phyloP scores from a whole-genome alignment of 2,329 filamentous ascomycete species.

The Kalaharituber pfeilii region DNA sequence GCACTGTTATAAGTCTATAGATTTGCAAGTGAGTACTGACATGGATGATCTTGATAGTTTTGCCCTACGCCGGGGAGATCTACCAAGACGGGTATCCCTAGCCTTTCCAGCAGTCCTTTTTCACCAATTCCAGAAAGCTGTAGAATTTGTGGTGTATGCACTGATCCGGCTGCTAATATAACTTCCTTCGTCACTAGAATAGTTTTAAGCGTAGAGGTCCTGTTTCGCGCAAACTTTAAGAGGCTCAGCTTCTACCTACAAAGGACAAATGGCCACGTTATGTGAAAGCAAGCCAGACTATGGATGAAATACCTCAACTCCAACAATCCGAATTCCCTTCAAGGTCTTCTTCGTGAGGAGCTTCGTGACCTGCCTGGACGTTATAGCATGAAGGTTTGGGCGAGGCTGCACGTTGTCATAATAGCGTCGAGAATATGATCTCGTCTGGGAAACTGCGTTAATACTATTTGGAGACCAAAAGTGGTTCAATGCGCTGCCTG shows the following conservation, averaged over 20 bases:
- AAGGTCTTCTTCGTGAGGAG: constrained; percentile 18
- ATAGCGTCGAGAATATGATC: constrained; percentile 25
- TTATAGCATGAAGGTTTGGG: constrained; percentile 27
- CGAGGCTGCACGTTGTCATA: constrained; percentile 25
- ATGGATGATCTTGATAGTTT: constrained; percentile 31
- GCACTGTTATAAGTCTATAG: no score
- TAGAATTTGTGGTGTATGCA: constrained; percentile 32
- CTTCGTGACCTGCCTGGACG: constrained; percentile 26
- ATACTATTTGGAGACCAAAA: constrained; percentile 26
- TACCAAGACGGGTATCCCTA: constrained; percentile 29
- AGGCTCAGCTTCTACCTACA: no score
- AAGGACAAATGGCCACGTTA: background rate
- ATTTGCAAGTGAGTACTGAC: background rate
- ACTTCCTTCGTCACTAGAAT: constrained; percentile 28
- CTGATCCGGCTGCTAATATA: constrained; percentile 29
- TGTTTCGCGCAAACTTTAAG: constrained; percentile 7
- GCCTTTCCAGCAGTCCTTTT: constrained; percentile 25
- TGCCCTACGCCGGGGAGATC: constrained; percentile 35
- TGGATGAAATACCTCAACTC: background rate
- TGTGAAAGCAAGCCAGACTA: background rate
- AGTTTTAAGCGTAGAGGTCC: constrained; percentile 10
- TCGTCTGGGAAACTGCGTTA: constrained; percentile 22
- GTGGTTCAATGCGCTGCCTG: constrained; percentile 17
- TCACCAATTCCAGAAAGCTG: constrained; percentile 36
- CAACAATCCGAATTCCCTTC: background rate